phyloP scores from a whole-genome alignment of 345 rosid genomes.

The Camelina sativa region DNA sequence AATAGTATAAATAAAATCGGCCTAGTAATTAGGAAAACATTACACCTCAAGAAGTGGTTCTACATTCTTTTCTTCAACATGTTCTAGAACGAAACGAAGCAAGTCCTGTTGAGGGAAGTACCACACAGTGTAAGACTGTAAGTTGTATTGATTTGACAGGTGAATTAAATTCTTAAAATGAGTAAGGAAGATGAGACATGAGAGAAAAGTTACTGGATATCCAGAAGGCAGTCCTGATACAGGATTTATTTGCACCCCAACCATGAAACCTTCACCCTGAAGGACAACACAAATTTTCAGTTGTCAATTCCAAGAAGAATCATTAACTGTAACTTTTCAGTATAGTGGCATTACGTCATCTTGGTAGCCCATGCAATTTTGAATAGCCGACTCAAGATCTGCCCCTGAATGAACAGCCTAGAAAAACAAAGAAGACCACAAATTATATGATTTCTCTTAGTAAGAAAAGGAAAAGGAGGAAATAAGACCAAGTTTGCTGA shows the following conservation, averaged over 20 bases:
- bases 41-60: constrained; percentile 90
- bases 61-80: constrained; percentile 86
- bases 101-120: constrained; percentile 60
- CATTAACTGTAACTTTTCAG: constrained; percentile 35
- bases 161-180: constrained; percentile 28
- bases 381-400: constrained; percentile 94
- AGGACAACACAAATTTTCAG: constrained; percentile 36
- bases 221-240: constrained; percentile 89
- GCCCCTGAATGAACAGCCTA: constrained; percentile 99
- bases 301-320: constrained; percentile 35
- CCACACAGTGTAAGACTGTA: constrained; percentile 38
- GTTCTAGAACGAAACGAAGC: constrained; percentile 79
- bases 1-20: constrained; percentile 1
- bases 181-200: constrained; percentile 34
- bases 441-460: constrained; percentile 9
- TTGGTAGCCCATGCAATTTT: constrained; percentile 94
- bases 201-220: constrained; percentile 66
- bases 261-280: constrained; percentile 99
- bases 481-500: constrained; percentile 23
- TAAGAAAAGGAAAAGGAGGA: constrained; percentile 10
- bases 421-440: constrained; percentile 40
- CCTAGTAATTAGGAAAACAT: constrained; percentile 10
- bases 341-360: constrained; percentile 61
- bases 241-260: constrained; percentile 94
- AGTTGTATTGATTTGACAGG: constrained; percentile 31